Evolutionary conservation across 1,284 basidiomycete genomes (phyloP), one percentile per base, ranked within the genome.

Genomic region (Trametes versicolor): DNA sequence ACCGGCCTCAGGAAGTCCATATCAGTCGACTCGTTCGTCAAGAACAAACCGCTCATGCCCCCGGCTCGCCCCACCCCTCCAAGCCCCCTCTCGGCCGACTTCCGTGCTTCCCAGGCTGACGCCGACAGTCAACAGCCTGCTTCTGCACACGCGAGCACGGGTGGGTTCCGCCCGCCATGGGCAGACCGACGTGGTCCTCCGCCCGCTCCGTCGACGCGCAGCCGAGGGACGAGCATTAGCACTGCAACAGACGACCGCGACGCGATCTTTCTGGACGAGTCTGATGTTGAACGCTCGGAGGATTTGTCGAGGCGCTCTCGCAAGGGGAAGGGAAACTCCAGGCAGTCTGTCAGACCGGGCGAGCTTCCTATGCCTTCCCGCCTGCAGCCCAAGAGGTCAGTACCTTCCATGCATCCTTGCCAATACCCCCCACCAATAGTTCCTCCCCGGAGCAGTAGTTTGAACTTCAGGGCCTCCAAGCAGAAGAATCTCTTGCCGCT

Each of bases 11-110:
- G 88, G 69, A 92, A 92, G 78, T 90, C 90, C 27, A 77, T 90
- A 65, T 93, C 91, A 27, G 89, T 88, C 64, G 91, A 93, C 75
- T 93, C 91, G 10, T 89, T 92, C 75, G 83, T 85, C 54, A 79
- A 78, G 50, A 79, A 82, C 72, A 81, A 78, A 65, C 83, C 76
- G 45, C 68, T 79, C 55, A 71, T 76, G 64, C 66, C 75, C 34
- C 64, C 72, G 34, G 75, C 81, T 41, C 80, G 82, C 9, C 75
- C 80, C 25, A 78, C 75, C 23, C 71, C 72, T 60, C 70, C 71
- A 58, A 72, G 71, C 62, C 71, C 72, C 49, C 65, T 71, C 63
- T 67, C 71, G 50, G 62, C 71, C 43, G 67, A 68, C 57, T 66
- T 65, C 50, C 66, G 60, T 23, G 58, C 64, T 59, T 69, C 71